Base-by-base conservation (phyloP, 768 basidiomycete genomes). In the Rhodotorula toruloides region DNA sequence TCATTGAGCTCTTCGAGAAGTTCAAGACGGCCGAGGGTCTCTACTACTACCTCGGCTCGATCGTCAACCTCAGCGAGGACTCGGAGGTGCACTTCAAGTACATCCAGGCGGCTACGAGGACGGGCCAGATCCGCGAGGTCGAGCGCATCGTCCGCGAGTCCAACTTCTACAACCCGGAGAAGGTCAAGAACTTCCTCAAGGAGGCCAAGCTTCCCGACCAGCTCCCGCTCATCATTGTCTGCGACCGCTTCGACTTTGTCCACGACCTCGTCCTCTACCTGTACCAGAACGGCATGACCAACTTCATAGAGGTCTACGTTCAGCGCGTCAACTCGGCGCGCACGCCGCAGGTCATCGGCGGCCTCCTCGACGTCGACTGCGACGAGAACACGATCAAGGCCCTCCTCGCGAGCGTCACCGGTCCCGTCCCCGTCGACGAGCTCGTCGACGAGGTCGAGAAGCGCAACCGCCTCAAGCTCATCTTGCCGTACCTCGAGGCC, bases 171-270 rank as follows among this genome's bases (percentile, higher is more conserved):
- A 97, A 93, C 78, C 90, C 96, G 2, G 96, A 99, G 82, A 99
- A 99, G 79, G 96, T 98, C 84, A 98, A 99, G 84, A 99, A 99
- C 80, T 98, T 97, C 87, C 85, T 97, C 78, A 97, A 97, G 79
- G 96, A 99, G 76, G 93, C 96, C 75, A 93, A 96, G 75, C 86
- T 99, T 36, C 80, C 86, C 43, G 96, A 98, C 76, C 96, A 98
- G 77, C 86, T 99, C 43, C 96, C 96, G 8, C 86, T 99, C 73
- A 99, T 98, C 82, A 98, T 99, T 72, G 96, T 99, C 74, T 98
- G 96, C 83, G 96, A 99, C 77, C 91, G 96, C 44, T 99, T 98
- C 83, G 94, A 96, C 82, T 98, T 97, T 74, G 94, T 99, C 17
- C 96, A 99, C 77, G 96, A 99, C 76, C 86, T 99, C 67, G 94